Base-by-base conservation (phyloP, 352 stramenopile species). In the Phytophthora rubi region DNA sequence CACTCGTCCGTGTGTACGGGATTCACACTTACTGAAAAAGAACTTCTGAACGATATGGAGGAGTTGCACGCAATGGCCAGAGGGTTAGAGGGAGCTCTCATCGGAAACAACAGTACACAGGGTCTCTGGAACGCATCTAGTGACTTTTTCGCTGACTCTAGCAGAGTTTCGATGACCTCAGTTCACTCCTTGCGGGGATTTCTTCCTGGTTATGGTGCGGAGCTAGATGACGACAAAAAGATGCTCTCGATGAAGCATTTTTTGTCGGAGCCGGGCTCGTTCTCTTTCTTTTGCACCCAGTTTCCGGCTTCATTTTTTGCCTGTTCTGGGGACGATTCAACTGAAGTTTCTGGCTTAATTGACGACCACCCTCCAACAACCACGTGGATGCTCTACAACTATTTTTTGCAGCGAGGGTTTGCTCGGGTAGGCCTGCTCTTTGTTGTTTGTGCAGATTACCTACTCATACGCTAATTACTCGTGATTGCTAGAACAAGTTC, bases 221-320 rank as follows among this genome's bases (percentile, higher is more conserved):
- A 76, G 18, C 65, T 96, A 18, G 55, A 76, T n/a, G 74, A 86
- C 35, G 23, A 68, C 1, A 82, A 82, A 53, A 86, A 85, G 42
- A 89, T 90, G 73, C 73, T 77, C 3, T 72, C 88, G 48, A 62
- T 93, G 42, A 82, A 81, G 48, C 88, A 96, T 73, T 91, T 96
- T 53, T 59, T 96, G 13, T 75, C 81, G 32, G 80, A 86, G 4
- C 71, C 78, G 33, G 70, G 80, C 23, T 75, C 83, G 6, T 93
- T 93, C 53, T 82, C 89, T 39, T 96, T 94, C 74, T 90, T 94
- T 53, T 94, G 88, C 52, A 64, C 78, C 13, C 65, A 71, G 12
- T 93, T 85, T 49, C 85, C 88, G 6, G 75, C 81, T 35, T 73
- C 80, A 1, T 91, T 91, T 64, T 89, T 91, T 53, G 75, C 82